These are phyloP conservation scores for Castanea mollissima DNA, from an alignment of 306 rosid species.

Conservation along the genomic window DNA sequence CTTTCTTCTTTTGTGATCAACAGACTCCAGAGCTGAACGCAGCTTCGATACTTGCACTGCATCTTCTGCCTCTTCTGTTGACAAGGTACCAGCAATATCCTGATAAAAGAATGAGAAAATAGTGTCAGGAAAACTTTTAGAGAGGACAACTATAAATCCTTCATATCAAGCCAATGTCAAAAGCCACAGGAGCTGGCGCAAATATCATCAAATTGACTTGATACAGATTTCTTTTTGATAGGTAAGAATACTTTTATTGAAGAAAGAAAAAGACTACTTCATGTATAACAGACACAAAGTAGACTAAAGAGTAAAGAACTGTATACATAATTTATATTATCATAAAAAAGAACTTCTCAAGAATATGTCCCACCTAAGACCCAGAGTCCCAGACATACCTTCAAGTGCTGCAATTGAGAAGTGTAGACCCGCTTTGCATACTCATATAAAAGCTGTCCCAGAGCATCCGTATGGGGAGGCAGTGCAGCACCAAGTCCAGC, in stretches of 20 bases:
- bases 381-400: constrained; percentile 42
- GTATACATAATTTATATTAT: not conserved
- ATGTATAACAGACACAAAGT: no score
- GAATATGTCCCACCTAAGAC: constrained; percentile 3
- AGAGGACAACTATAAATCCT: not conserved
- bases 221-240: no score
- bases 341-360: not conserved
- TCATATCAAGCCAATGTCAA: not conserved
- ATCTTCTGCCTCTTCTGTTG: constrained; percentile 87
- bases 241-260: no score
- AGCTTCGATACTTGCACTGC: constrained; percentile 82
- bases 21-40: constrained; percentile 96
- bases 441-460: constrained; percentile 87
- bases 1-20: constrained; percentile 98
- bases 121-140: not conserved
- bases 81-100: constrained; percentile 99
- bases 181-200: not conserved
- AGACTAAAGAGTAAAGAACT: no score
- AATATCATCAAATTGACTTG: not conserved
- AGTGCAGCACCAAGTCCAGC: constrained; percentile 98
- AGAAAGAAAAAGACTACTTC: no score
- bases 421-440: constrained; percentile 87
- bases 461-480: constrained; percentile 93
- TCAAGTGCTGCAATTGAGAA: constrained; percentile 95
- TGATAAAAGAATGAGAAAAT: constrained; percentile 34